Conservation (phyloP, 1,284 basidiomycete genomes). For the Trichosporon faecale region DNA sequence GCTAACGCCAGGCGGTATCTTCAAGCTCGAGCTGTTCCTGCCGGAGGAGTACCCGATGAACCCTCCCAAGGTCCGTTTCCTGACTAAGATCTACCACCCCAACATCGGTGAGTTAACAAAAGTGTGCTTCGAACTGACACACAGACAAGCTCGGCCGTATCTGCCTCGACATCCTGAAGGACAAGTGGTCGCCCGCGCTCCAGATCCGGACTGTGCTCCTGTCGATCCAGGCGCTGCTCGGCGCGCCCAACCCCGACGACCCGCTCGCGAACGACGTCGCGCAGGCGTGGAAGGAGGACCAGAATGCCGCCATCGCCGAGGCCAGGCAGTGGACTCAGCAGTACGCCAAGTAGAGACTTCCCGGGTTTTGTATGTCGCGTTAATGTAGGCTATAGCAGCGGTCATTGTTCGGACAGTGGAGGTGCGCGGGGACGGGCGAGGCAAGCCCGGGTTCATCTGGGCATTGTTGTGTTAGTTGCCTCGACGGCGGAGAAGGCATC, state of each 20-base stretch:
- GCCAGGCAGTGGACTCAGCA: constrained; percentile 81
- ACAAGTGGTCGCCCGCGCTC: constrained; percentile 98
- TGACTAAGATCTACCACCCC: constrained; percentile 99
- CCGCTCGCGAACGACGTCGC: constrained; percentile 88
- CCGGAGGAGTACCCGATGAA: constrained; percentile 99
- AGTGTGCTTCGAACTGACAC: constrained; percentile 13
- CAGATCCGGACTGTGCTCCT: constrained; percentile 97
- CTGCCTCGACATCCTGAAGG: constrained; percentile 97
- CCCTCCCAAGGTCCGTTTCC: constrained; percentile 95
- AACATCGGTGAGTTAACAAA: constrained; percentile 75
- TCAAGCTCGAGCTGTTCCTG: constrained; percentile 93
- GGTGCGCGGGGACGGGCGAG: neutral
- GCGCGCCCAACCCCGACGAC: constrained; percentile 96
- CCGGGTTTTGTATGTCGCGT: constrained; percentile 10
- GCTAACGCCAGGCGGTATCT: constrained; percentile 68
- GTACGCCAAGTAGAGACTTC: constrained; percentile 18
- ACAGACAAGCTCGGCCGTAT: constrained; percentile 95
- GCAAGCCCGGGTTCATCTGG: too few relatives aligned
- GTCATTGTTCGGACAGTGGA: neutral
- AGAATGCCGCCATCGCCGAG: constrained; percentile 82
- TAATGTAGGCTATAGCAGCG: constrained; percentile 5
- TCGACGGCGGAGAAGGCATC: too few relatives aligned
- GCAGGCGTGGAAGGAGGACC: constrained; percentile 98
- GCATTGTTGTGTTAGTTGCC: neutral
- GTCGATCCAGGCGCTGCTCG: constrained; percentile 91